phyloP scores from a whole-genome alignment of 2,329 filamentous ascomycete genomes.

The Drechslera avenae region DNA sequence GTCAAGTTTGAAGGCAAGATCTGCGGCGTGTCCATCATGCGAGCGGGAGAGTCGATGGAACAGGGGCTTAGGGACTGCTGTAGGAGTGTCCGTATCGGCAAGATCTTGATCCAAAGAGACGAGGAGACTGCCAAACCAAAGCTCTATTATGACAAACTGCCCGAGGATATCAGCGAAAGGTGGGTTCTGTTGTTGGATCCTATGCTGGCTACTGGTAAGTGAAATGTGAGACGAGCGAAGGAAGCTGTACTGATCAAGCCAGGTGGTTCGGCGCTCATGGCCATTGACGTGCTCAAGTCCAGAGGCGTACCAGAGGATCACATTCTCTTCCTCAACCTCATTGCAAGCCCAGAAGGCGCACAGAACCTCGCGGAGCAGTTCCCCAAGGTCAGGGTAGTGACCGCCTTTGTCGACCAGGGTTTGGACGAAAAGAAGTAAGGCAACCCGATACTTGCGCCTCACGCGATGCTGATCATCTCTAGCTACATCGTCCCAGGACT shows the following conservation, averaged over 20 bases:
- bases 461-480: slow-evolving; percentile 1
- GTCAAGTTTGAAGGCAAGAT: slow-evolving; percentile 98
- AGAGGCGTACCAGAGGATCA: slow-evolving; percentile 92
- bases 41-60: slow-evolving; percentile 97
- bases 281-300: slow-evolving; percentile 87
- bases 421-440: slow-evolving; percentile 95
- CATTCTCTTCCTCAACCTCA: slow-evolving; percentile 95
- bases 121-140: slow-evolving; percentile 92
- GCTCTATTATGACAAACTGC: slow-evolving; percentile 97
- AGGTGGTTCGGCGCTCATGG: slow-evolving; percentile 97
- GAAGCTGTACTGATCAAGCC: slow-evolving; percentile 11
- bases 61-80: slow-evolving; percentile 95
- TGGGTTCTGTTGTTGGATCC: slow-evolving; percentile 95
- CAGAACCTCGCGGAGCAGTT: slow-evolving; percentile 87
- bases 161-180: slow-evolving; percentile 86
- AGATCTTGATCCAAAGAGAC: slow-evolving; percentile 96
- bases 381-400: slow-evolving; percentile 87
- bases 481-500: slow-evolving; percentile 95
- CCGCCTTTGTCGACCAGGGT: slow-evolving; percentile 95
- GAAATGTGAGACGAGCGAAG: background rate
- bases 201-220: slow-evolving; percentile 95
- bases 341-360: slow-evolving; percentile 94
- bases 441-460: slow-evolving; percentile 10
- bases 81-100: slow-evolving; percentile 95
- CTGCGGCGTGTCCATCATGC: slow-evolving; percentile 97